Conservation (phyloP, 305 asterid species). For the Ilex paraguariensis region DNA sequence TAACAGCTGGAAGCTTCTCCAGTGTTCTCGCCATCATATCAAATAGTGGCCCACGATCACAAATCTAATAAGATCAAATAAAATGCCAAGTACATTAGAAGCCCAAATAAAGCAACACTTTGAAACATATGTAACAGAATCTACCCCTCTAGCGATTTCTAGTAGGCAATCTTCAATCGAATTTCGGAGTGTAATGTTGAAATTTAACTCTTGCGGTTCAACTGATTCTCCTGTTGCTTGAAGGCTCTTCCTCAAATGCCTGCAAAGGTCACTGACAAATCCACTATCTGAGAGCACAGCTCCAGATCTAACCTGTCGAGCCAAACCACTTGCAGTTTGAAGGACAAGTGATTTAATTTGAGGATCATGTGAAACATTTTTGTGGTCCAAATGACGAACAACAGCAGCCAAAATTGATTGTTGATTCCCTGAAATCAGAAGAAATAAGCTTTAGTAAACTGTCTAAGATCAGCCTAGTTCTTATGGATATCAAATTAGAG, state of each 20-base stretch:
- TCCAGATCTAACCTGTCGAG: conserved; percentile 68
- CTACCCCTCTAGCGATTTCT: conserved; percentile 97
- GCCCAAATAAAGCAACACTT: not conserved
- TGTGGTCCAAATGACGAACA: conserved; percentile 92
- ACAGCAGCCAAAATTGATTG: conserved; percentile 71
- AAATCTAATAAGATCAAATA: conserved; percentile 44
- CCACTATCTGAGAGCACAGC: conserved; percentile 69
- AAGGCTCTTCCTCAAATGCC: conserved; percentile 88
- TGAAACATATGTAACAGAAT: conserved; percentile 8
- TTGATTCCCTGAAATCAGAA: conserved; percentile 51
- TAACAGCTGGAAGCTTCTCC: conserved; percentile 78
- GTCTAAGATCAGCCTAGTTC: not conserved
- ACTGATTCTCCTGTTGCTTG: conserved; percentile 78
- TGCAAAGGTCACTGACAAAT: conserved; percentile 79
- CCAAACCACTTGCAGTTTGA: conserved; percentile 76
- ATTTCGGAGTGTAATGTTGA: conserved; percentile 61
- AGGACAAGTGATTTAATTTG: conserved; percentile 63
- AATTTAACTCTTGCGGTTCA: conserved; percentile 57
- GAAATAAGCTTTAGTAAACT: conserved; percentile 12
- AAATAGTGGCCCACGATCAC: conserved; percentile 73
- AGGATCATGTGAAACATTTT: conserved; percentile 75
- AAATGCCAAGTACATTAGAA: conserved; percentile 2
- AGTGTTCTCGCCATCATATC: conserved; percentile 90
- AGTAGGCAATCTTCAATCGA: conserved; percentile 77
- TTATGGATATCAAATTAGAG: too few relatives aligned